Evolutionary conservation across 169 alveolate genomes (phyloP), one percentile per base, ranked within the genome.

Genomic region (Eimeria sp.): DNA sequence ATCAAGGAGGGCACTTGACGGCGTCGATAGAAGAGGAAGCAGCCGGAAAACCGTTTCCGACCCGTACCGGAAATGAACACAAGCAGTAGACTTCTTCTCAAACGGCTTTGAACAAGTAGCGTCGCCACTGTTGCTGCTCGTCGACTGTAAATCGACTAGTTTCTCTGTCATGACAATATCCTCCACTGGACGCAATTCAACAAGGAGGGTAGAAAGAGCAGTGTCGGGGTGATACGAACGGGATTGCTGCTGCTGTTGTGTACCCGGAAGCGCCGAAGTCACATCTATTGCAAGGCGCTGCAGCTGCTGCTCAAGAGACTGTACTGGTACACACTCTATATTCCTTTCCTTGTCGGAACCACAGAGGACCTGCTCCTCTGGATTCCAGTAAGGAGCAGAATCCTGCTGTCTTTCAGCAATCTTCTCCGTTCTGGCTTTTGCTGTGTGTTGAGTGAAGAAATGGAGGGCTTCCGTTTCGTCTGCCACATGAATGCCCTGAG

Each of bases 1-100:
- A 25, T 86, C 82, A 7, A 86, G 27, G 45, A 86, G 93, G 72
- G 65, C 11, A 4, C 20, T 63, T 34, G 93, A 40, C n/a, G 95
- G 95, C 43, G 40, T 40, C 22, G 80, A 20, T 16, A 90, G 65
- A 67, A 90, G 89, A 10, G 95, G 95, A 27, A 92, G 92, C 22
- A 92, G 91, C 16, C 95, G 91, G 47, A 61, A 92, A 25, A 92
- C 91, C 47, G 95, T 45, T 11, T 92, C 82, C 34, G 65, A 54
- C 6, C 51, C 80, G 43, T 86, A 86, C 22, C 93, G 76, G 45
- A 63, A 86, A n/a, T 86, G 93, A 2, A 63, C 93, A 82, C 93
- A 61, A 43, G 93, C 82, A 14, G 80, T 61, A 65, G 93, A 25
- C 63, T 40, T 58, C 82, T 3, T 27, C 65, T 86, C 82, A 16